A percentile compares a stretch with the other conserved stretches of the same genome.
These are phyloP conservation scores for Aspergillus quadricinctus DNA, from an alignment of 2,329 filamentous ascomycete genomes.

Conservation along the genomic window DNA sequence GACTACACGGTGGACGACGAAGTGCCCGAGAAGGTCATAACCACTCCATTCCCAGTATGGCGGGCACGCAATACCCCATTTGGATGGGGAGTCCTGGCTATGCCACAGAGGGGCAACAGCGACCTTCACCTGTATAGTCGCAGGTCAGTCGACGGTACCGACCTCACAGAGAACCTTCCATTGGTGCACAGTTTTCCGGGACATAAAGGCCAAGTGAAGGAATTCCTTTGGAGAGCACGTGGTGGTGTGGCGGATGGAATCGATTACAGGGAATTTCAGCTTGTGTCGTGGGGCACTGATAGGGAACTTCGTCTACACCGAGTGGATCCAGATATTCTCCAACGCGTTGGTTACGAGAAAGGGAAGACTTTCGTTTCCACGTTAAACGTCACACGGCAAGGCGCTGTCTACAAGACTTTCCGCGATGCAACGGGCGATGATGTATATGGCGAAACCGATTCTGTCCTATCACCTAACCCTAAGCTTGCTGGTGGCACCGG, in stretches of 20 bases:
- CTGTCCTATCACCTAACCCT: constrained; percentile 18
- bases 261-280: constrained; percentile 83
- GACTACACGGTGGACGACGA: constrained; percentile 65
- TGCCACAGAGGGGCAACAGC: constrained; percentile 86
- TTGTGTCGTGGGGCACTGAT: constrained; percentile 90
- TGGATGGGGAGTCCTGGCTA: constrained; percentile 76
- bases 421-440: constrained; percentile 62
- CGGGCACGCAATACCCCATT: constrained; percentile 88
- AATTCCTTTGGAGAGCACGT: constrained; percentile 83
- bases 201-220: constrained; percentile 67
- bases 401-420: constrained; percentile 81
- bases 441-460: constrained; percentile 51
- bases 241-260: constrained; percentile 64
- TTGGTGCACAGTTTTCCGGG: constrained; percentile 51
- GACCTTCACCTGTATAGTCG: constrained; percentile 81
- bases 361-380: constrained; percentile 61
- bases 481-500: constrained; percentile 30
- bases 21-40: constrained; percentile 69
- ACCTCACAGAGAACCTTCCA: constrained; percentile 32
- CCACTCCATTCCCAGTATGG: constrained; percentile 84
- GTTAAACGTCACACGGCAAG: constrained; percentile 72
- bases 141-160: constrained; percentile 40
- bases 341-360: constrained; percentile 68
- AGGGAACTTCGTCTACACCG: constrained; percentile 75
- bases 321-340: constrained; percentile 60